Percentiles rank a stretch among this genome's conserved stretches.
Evolutionary conservation across 1,284 basidiomycete species (phyloP).

Genomic region (Porphyrellus sp.): DNA sequence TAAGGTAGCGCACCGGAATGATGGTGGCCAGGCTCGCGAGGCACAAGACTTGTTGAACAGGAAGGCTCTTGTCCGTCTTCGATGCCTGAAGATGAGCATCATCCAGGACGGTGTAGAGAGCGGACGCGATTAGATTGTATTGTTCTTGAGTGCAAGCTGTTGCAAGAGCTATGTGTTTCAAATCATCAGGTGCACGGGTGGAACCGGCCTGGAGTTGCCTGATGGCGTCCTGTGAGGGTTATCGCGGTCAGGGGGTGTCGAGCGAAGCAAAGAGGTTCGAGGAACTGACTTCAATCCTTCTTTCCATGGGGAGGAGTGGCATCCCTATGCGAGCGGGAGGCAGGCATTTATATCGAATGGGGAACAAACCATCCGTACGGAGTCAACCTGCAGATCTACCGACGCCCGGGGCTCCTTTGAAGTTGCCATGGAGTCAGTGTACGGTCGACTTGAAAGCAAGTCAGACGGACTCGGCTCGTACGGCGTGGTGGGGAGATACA

Average conservation of each 20-base stretch:
- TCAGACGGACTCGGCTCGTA: too few relatives aligned
- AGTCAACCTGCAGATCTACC: too few relatives aligned
- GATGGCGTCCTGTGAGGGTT: conserved; percentile 17
- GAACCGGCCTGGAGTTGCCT: conserved; percentile 24
- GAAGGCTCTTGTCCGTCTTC: conserved; percentile 15
- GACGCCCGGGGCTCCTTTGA: too few relatives aligned
- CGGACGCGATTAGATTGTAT: conserved; percentile 12
- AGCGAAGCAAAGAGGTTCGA: neutral
- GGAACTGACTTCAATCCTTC: conserved; percentile 18
- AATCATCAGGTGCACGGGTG: conserved; percentile 12
- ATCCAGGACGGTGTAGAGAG: conserved; percentile 26
- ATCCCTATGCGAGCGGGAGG: neutral
- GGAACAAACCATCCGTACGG: neutral
- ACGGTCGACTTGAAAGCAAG: neutral
- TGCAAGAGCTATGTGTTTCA: conserved; percentile 23
- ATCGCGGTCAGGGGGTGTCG: neutral
- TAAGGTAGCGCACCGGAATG: conserved; percentile 1
- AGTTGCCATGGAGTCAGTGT: too few relatives aligned
- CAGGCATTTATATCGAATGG: conserved; percentile 9
- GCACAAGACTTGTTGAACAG: conserved; percentile 24
- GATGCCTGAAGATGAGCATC: conserved; percentile 19
- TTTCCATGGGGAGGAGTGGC: conserved; percentile 15
- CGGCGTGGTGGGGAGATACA: neutral
- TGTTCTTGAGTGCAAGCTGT: conserved; percentile 24
- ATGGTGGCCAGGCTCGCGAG: conserved; percentile 20